Percentiles rank a stretch among this genome's conserved stretches.
phyloP scores from a whole-genome alignment of 176 grass and related monocot genomes.

The Bothriochloa decipiens region DNA sequence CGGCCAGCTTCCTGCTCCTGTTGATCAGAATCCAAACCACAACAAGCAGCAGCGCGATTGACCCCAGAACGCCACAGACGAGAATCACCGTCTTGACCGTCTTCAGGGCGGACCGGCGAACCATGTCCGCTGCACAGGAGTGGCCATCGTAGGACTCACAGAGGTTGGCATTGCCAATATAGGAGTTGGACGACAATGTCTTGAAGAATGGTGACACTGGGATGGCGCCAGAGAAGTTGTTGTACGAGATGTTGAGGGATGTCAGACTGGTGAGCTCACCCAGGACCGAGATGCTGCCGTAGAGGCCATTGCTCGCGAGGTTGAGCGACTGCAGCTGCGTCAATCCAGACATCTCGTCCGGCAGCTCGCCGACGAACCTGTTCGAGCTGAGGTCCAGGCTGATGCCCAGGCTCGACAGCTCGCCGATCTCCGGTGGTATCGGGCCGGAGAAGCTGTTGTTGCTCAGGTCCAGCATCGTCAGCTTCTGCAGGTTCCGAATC shows the following conservation, averaged over 20 bases:
- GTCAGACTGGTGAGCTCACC: constrained; percentile 76
- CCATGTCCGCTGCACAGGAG: constrained; percentile 65
- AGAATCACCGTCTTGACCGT: constrained; percentile 64
- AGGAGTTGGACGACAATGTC: constrained; percentile 68
- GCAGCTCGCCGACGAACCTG: constrained; percentile 73
- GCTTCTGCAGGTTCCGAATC: constrained; percentile 79
- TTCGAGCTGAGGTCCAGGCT: constrained; percentile 85
- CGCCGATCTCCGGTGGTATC: constrained; percentile 63
- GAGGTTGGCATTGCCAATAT: constrained; percentile 62
- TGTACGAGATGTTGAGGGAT: constrained; percentile 87
- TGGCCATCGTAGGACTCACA: constrained; percentile 82
- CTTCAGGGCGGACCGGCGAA: constrained; percentile 68
- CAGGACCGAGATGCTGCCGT: constrained; percentile 73
- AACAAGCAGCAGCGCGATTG: constrained; percentile 53
- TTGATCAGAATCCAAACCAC: constrained; percentile 71
- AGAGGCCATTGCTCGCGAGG: constrained; percentile 71
- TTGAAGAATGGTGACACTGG: constrained; percentile 82
- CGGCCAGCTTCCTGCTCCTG: constrained; percentile 48
- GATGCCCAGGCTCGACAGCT: constrained; percentile 78
- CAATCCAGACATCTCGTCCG: constrained; percentile 75
- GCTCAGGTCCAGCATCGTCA: constrained; percentile 85
- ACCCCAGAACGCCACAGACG: constrained; percentile 62
- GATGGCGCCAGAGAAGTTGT: constrained; percentile 96
- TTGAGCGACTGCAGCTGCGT: constrained; percentile 86
- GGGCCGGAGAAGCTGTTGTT: constrained; percentile 65